Base-by-base conservation (phyloP, 1,139 yeast species). In the Sugiyamaella novakii region DNA sequence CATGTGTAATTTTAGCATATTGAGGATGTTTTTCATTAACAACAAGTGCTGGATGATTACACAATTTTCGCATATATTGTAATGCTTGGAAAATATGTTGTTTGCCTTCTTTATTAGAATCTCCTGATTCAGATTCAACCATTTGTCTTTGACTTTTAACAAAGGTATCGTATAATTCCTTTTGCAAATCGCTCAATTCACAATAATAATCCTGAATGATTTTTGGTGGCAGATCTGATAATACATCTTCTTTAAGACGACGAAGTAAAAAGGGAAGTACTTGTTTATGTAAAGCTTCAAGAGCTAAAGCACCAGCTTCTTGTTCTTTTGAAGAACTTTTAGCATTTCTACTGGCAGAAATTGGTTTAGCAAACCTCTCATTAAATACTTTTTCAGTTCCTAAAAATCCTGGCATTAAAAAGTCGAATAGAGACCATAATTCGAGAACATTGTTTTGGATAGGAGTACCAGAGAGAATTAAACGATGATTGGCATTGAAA, bases 121-220 rank as follows among this genome's bases (percentile, higher is more conserved):
- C 72, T 36, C 74, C 77, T 3, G 62, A 64, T 52, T 85, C 94
- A 52, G 78, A 77, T 55, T 80, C 81, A 4, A 91, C 92, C 2
- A 79, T 73, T 3, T 77, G 71, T 65, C 87, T 87, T 63, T 92
- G 97, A 64, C 87, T 87, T 59, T 78, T 81, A n/a, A 95, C 91
- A 71, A 94, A 92, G 65, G 88, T 95, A 54, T 83, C 86, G 70
- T 94, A 94, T 43, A 94, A 73, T 58, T 82, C 85, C 63, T 84
- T 85, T 67, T 94, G 99, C 53, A 89, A 73, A 54, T 88, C 96
- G 61, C 96, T 87, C 56, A 94, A 75, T 59, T 92, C 98, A 73
- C 98, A 94, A 67, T 92, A 92, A 66, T 94, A 91, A 71, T 94
- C 99, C 68, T 94, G 99, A 59, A 94, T 92, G 59, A 94, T 92